Conservation (phyloP, 2,329 filamentous ascomycete genomes). For the Xylariales sp. region DNA sequence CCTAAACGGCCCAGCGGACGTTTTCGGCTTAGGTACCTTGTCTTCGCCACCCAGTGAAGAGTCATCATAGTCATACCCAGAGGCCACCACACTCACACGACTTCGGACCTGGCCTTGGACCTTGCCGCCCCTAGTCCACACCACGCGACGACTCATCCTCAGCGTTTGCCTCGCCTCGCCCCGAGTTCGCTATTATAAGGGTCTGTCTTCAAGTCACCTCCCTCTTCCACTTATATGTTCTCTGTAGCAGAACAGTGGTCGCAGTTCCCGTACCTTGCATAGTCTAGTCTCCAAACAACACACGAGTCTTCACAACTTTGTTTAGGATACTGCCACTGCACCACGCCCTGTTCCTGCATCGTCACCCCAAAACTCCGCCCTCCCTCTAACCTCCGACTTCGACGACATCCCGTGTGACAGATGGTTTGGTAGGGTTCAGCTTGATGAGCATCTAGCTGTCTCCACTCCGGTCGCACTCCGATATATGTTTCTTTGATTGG, state of each 20-base stretch:
- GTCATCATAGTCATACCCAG: slow-evolving; percentile 20
- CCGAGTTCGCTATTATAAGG: slow-evolving; percentile 19
- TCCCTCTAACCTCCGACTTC: too few relatives aligned
- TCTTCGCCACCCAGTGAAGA: slow-evolving; percentile 30
- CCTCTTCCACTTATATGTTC: slow-evolving; percentile 14
- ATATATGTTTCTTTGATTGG: slow-evolving; percentile 21
- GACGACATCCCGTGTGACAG: slow-evolving; percentile 10
- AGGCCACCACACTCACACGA: slow-evolving; percentile 7
- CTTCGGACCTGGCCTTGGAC: slow-evolving; percentile 8
- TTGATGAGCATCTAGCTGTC: slow-evolving; percentile 24
- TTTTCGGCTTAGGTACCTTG: slow-evolving; percentile 17
- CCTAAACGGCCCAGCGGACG: slow-evolving; percentile 14
- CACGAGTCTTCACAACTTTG: too few relatives aligned
- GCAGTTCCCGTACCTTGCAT: slow-evolving; percentile 26
- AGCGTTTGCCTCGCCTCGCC: slow-evolving; percentile 14
- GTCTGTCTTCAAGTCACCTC: slow-evolving; percentile 9
- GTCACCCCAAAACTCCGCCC: too few relatives aligned
- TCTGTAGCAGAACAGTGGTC: slow-evolving; percentile 19
- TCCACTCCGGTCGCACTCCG: slow-evolving; percentile 26
- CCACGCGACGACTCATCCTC: slow-evolving; percentile 13
- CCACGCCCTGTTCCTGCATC: slow-evolving; percentile 1
- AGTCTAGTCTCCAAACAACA: slow-evolving; percentile 14
- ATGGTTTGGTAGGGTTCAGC: slow-evolving; percentile 21
- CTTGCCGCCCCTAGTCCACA: slow-evolving; percentile 14
- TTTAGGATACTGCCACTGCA: slow-evolving; percentile 5